phyloP scores from a whole-genome alignment of 2,329 filamentous ascomycete genomes.

The Fulvia fulva region DNA sequence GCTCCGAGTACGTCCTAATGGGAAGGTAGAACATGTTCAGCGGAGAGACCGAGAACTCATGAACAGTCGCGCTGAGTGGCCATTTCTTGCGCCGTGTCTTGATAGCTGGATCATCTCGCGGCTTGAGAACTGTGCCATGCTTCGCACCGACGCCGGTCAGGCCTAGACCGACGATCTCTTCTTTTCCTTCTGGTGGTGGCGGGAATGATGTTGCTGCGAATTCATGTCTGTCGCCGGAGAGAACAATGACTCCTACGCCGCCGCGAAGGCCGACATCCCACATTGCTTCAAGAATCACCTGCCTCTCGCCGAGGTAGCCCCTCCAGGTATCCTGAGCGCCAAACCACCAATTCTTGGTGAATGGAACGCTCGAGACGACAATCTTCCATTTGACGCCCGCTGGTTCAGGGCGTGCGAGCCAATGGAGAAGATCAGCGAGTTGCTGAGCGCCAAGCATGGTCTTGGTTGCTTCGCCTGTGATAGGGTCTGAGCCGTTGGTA shows the following conservation, averaged over 20 bases:
- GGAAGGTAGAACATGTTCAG: conserved; percentile 93
- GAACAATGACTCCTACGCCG: conserved; percentile 73
- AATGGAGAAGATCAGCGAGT: conserved; percentile 72
- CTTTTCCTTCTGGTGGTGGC: conserved; percentile 51
- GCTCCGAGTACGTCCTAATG: conserved; percentile 73
- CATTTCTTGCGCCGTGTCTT: conserved; percentile 42
- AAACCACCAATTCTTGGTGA: conserved; percentile 96
- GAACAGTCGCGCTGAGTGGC: conserved; percentile 62
- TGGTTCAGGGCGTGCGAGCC: conserved; percentile 68
- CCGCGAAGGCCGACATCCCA: conserved; percentile 72
- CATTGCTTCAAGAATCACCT: conserved; percentile 78
- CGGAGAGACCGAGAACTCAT: conserved; percentile 90
- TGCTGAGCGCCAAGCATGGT: conserved; percentile 84
- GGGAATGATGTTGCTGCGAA: conserved; percentile 82
- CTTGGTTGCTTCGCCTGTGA: conserved; percentile 51
- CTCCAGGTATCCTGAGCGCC: conserved; percentile 91
- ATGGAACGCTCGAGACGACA: conserved; percentile 82
- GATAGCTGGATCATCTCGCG: conserved; percentile 14
- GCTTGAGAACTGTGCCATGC: conserved; percentile 14
- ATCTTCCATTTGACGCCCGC: conserved; percentile 88
- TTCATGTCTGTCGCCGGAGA: conserved; percentile 94
- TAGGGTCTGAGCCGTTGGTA: conserved; percentile 55
- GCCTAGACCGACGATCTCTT: conserved; percentile 29
- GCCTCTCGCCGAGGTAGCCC: conserved; percentile 79
- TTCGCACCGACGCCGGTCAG: conserved; percentile 23